These are phyloP conservation scores for Xylaria hypoxylon DNA, from an alignment of 2,329 filamentous ascomycete species.

Conservation along the genomic window DNA sequence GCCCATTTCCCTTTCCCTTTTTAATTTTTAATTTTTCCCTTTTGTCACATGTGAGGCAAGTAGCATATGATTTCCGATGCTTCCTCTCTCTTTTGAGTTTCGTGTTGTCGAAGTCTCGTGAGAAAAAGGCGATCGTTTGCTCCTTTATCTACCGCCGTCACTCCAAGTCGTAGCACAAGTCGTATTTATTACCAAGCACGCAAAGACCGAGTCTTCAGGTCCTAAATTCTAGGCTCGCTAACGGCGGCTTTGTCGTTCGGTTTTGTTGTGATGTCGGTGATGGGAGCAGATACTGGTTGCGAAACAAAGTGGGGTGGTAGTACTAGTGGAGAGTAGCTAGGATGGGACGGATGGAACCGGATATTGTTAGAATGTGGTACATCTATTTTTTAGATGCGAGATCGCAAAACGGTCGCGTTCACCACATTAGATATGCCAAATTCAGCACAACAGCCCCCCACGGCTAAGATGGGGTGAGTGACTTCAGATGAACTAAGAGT, in stretches of 20 bases:
- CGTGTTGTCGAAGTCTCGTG: not conserved
- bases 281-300: slow-evolving; percentile 12
- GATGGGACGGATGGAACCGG: slow-evolving; percentile 21
- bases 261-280: slow-evolving; percentile 15
- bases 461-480: slow-evolving; percentile 15
- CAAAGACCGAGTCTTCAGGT: slow-evolving; percentile 20
- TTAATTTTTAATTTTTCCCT: too few species aligned
- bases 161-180: not conserved
- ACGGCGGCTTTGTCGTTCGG: slow-evolving; percentile 19
- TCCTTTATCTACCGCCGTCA: not conserved
- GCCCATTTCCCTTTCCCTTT: not conserved
- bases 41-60: not conserved
- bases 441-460: slow-evolving; percentile 12
- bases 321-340: too few species aligned
- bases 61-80: slow-evolving; percentile 16
- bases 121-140: slow-evolving; percentile 18
- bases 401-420: slow-evolving; percentile 26
- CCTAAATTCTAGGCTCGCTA: slow-evolving; percentile 11
- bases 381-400: slow-evolving; percentile 26
- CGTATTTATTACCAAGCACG: slow-evolving; percentile 14
- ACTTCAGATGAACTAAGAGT: slow-evolving; percentile 15
- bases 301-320: slow-evolving; percentile 20
- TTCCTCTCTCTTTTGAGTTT: slow-evolving; percentile 5
- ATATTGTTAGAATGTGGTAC: slow-evolving; percentile 19
- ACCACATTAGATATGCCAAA: slow-evolving; percentile 23